Base-by-base conservation (phyloP, 768 basidiomycete genomes). In the Aureoboletus auriporus region DNA sequence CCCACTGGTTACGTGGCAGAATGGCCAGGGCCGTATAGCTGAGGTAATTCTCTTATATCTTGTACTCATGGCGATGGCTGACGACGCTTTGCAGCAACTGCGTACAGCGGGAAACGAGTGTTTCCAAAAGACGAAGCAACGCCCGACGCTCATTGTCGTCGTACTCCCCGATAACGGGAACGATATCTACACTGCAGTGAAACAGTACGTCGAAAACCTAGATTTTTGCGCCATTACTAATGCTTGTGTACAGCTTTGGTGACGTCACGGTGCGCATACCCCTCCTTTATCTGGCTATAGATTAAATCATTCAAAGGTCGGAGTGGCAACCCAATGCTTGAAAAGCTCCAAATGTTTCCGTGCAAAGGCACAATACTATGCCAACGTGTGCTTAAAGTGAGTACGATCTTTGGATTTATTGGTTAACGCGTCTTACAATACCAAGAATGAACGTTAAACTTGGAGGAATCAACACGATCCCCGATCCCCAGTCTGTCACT, bases 401-500 rank as follows among this genome's bases (percentile, higher is more conserved):
- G 82, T 67, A 8, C 27, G 23, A 31, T 20, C 27, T 26, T n/a
- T 10, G n/a, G n/a, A 29, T 46, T 7, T 5, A 27, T 12, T 17
- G 13, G 23, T 12, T 47, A 34, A 8, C 23, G 27, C 26, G 42
- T 34, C 42, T 50, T 49, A 47, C 44, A 33, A 14, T 4, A 23
- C 20, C 17, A 51, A 91, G 88, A 63, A 75, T 91, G 56, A 91
- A 91, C 51, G 89, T 89, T 16, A 91, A 92, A 63, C 72, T 91
- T 0, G 89, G 89, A 12, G 89, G 89, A 1, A 85, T 90, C 61
- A 92, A 92, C 61, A 78, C 80, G 2, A 73, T 92, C 28, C 89
- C 88, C 0, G 84, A 88, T 43, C 75, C 84, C 0, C 70, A 75
- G 11, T 83, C 83, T 0, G 83, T 86, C 2, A 71, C 77, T 0